Percentiles rank a stretch among this genome's conserved stretches.
Evolutionary conservation across 352 stramenopile genomes (phyloP).

Genomic region (Hyphochytrium catenoides): DNA sequence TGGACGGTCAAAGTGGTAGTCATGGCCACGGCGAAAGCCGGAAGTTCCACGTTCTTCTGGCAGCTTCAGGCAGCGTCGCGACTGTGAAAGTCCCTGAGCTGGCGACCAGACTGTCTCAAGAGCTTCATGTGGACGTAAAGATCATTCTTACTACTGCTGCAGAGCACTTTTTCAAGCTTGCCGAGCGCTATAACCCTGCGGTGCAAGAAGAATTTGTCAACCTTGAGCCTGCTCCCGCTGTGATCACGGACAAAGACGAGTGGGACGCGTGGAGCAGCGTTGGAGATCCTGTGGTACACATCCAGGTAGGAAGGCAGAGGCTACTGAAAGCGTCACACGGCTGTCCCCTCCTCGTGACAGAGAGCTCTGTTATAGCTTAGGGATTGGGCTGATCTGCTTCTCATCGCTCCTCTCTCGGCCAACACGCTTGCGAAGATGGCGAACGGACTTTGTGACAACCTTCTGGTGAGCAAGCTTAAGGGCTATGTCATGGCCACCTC

Average conservation of each 20-base stretch:
- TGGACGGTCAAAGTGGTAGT: no score
- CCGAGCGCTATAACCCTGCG: conserved; percentile 32
- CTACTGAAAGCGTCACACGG: not conserved
- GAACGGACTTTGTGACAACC: conserved; percentile 81
- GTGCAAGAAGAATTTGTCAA: conserved; percentile 20
- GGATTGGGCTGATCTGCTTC: conserved; percentile 78
- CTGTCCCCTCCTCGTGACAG: not conserved
- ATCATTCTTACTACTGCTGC: conserved; percentile 49
- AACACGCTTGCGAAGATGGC: conserved; percentile 73
- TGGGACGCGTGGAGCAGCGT: conserved; percentile 48
- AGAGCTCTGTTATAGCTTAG: conserved; percentile 33
- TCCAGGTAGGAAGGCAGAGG: conserved; percentile 25
- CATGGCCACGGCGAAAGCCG: not conserved
- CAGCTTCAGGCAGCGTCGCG: conserved; percentile 54
- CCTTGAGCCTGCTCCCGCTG: conserved; percentile 11
- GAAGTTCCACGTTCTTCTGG: conserved; percentile 32
- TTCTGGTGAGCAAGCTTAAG: conserved; percentile 28
- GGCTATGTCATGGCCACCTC: conserved; percentile 2
- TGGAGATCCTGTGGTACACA: conserved; percentile 55
- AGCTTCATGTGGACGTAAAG: conserved; percentile 42
- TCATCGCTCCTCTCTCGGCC: conserved; percentile 63
- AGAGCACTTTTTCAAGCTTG: conserved; percentile 47
- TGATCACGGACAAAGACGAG: conserved; percentile 47
- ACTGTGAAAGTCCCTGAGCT: conserved; percentile 63
- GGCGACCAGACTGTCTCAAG: conserved; percentile 21